These are phyloP conservation scores for Wickerhamomyces ciferrii DNA, from an alignment of 805 yeast species.

Conservation along the genomic window DNA sequence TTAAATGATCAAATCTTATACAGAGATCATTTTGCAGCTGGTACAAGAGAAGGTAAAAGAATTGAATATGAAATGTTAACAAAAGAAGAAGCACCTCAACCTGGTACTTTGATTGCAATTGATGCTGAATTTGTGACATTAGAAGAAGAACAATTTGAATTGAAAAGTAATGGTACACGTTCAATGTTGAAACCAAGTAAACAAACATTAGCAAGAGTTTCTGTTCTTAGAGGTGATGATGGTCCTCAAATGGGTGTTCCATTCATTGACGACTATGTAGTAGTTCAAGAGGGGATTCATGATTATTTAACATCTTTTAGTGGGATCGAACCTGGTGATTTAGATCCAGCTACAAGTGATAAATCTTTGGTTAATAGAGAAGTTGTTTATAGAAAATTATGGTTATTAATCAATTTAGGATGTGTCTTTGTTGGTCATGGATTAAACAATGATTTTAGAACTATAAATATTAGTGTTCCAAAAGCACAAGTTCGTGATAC, in stretches of 20 bases:
- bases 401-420: conserved; percentile 86
- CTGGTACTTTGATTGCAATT: conserved; percentile 80
- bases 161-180: conserved; percentile 66
- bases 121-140: conserved; percentile 95
- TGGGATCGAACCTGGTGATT: conserved; percentile 92
- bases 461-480: conserved; percentile 90
- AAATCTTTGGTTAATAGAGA: conserved; percentile 74
- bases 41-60: conserved; percentile 50
- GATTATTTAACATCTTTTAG: conserved; percentile 88
- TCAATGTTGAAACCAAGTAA: conserved; percentile 69
- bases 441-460: conserved; percentile 82
- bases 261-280: conserved; percentile 90
- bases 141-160: conserved; percentile 73
- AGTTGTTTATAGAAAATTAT: conserved; percentile 80
- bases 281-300: conserved; percentile 62
- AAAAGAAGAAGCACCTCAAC: conserved; percentile 60
- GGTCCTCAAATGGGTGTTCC: conserved; percentile 68
- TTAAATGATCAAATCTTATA: conserved; percentile 65
- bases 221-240: conserved; percentile 70
- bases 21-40: conserved; percentile 68
- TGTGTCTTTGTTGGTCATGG: conserved; percentile 96
- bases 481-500: conserved; percentile 85
- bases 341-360: conserved; percentile 61
- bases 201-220: conserved; percentile 80
- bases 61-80: conserved; percentile 69